Conservation (phyloP, 768 basidiomycete species). For the Trametopsis cervina region DNA sequence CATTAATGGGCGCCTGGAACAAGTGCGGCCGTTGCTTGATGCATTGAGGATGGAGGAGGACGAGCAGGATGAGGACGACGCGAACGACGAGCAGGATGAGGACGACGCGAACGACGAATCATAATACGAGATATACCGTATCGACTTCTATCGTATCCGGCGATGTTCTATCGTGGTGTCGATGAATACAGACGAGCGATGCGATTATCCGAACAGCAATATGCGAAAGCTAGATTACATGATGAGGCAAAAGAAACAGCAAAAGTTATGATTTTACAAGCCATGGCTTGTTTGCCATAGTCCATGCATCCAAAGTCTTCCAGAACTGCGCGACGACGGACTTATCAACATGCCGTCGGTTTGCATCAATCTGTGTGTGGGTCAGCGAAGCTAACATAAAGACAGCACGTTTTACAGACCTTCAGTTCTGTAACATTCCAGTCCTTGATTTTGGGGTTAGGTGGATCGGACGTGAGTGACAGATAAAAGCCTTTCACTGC, state of each 20-base stretch:
- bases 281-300: conserved; percentile 72
- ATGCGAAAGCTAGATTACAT: neutral
- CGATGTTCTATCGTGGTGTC: too few relatives aligned
- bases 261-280: conserved; percentile 44
- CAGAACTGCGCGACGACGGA: conserved; percentile 94
- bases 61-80: too few relatives aligned
- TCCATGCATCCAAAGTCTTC: conserved; percentile 88
- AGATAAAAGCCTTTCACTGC: conserved; percentile 94
- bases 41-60: too few relatives aligned
- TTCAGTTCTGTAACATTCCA: conserved; percentile 98
- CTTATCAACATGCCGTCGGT: conserved; percentile 89
- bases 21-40: too few relatives aligned
- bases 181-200: neutral
- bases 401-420: conserved; percentile 35
- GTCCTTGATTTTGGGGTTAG: conserved; percentile 82
- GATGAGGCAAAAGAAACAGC: neutral
- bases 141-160: neutral
- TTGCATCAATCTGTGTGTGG: conserved; percentile 70
- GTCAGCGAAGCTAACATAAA: neutral
- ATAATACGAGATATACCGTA: neutral
- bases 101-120: too few relatives aligned
- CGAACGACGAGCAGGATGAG: too few relatives aligned
- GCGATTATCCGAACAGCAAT: neutral
- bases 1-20: conserved; percentile 48
- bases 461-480: conserved; percentile 89